Base-by-base conservation (phyloP, 2,329 filamentous ascomycete species). In the Fusarium concolor region DNA sequence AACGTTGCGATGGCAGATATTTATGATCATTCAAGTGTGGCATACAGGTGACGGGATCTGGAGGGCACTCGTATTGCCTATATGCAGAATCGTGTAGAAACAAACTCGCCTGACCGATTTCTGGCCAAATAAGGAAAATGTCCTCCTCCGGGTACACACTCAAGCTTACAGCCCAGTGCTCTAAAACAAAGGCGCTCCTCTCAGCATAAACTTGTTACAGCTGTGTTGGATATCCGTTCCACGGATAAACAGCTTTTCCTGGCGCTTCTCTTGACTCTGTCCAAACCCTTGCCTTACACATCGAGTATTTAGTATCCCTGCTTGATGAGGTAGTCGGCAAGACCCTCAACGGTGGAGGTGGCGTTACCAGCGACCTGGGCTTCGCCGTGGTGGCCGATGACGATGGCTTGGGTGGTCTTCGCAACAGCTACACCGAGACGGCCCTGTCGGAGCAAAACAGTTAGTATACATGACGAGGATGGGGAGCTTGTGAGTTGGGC, bases 331-430 rank as follows among this genome's bases (percentile, higher is more conserved):
- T 98, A 97, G 81, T 97, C 92, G 75, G 88, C 93, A 67, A 99
- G 87, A 75, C 89, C 85, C 84, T 95, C 92, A 71, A 97, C 92
- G 49, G 92, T 92, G 78, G 87, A 87, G 74, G 90, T 90, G 67
- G 93, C 90, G 79, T 91, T 90, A 77, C 92, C 90, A 52, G 92
- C 92, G 79, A 92, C 85, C 72, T 90, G 83, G 66, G 79, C 79
- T 79, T 97, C 93, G 71, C 85, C 86, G 86, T 98, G 93, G 85
- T 97, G 93, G 73, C 89, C 92, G 78, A 99, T 83, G 78, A 99
- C 88, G 79, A 98, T 90, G 73, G 94, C 93, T 82, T 96, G 91
- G 76, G 86, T 90, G 75, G 95, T 96, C 86, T 96, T 97, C 81
- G 90, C 90, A 74, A 96, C 88, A 77, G 91, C 85, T 75, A 97